Evolutionary conservation across 2,329 filamentous ascomycete genomes (phyloP).

Genomic region (Aspergillus ustus): DNA sequence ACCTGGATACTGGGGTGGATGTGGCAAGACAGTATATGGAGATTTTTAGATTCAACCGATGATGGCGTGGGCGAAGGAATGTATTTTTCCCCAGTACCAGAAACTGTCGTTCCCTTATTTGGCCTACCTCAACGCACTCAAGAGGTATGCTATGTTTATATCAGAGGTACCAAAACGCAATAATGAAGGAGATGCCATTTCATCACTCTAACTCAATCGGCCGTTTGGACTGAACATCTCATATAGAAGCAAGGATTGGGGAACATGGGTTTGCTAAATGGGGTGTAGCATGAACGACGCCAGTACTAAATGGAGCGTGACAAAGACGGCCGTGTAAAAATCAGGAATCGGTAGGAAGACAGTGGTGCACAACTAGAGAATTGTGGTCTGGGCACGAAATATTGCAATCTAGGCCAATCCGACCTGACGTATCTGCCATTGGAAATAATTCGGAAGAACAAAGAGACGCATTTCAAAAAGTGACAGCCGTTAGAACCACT

Average conservation of each 20-base stretch:
- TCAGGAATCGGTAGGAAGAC: conserved; percentile 4
- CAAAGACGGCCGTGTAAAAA: conserved; percentile 7
- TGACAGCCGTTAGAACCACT: conserved; percentile 20
- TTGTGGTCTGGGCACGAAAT: not conserved
- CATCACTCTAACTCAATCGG: not conserved
- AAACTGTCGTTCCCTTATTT: not conserved
- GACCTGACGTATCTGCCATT: not conserved
- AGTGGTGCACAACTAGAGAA: not conserved
- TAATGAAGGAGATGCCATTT: not conserved
- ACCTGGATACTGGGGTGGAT: conserved; percentile 44
- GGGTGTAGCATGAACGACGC: not conserved
- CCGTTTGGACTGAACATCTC: not conserved
- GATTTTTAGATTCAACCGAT: conserved; percentile 49
- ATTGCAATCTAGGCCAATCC: not conserved
- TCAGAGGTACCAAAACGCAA: not conserved
- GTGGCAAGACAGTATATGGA: conserved; percentile 52
- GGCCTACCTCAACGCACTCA: no score
- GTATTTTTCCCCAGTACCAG: no score
- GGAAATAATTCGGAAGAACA: not conserved
- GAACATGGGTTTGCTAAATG: not conserved
- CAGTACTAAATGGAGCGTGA: not conserved
- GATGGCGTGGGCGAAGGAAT: not conserved
- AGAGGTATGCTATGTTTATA: not conserved
- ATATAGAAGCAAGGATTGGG: not conserved
- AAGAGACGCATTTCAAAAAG: conserved; percentile 19